Evolutionary conservation across 2,329 filamentous ascomycete species (phyloP).

Genomic region (Lasiodiplodia citricola): DNA sequence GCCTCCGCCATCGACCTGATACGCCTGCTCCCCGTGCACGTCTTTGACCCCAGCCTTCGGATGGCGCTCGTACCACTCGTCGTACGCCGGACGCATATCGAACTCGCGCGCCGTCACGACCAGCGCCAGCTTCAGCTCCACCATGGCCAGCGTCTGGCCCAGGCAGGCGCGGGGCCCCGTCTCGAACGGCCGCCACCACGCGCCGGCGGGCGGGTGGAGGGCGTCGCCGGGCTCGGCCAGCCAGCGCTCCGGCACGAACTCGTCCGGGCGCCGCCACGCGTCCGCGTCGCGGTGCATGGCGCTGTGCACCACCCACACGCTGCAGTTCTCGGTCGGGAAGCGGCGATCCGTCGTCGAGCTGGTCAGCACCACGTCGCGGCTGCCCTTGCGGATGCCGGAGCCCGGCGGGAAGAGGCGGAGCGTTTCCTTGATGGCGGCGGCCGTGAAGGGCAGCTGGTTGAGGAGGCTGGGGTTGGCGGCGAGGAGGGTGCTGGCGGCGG

Average conservation of each 20-base stretch:
- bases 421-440: slow-evolving; percentile 44
- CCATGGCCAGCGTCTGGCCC: slow-evolving; percentile 44
- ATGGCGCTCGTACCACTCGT: slow-evolving; percentile 13
- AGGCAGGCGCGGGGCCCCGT: slow-evolving; percentile 45
- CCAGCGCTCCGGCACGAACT: slow-evolving; percentile 20
- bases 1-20: slow-evolving; percentile 31
- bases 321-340: not conserved
- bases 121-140: slow-evolving; percentile 42
- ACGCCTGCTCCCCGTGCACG: slow-evolving; percentile 32
- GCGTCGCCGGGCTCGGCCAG: not conserved
- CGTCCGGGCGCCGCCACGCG: not conserved
- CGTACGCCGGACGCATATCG: slow-evolving; percentile 33
- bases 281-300: not conserved
- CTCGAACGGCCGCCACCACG: slow-evolving; percentile 46
- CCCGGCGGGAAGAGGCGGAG: slow-evolving; percentile 40
- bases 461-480: slow-evolving; percentile 33
- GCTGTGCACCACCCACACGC: slow-evolving; percentile 1
- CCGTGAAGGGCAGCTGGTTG: slow-evolving; percentile 39
- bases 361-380: not conserved
- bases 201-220: slow-evolving; percentile 15
- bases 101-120: slow-evolving; percentile 33
- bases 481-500: slow-evolving; percentile 28
- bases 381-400: not conserved
- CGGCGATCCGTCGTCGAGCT: not conserved
- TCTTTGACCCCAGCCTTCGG: not conserved